phyloP scores from a whole-genome alignment of 805 yeast genomes.

The Jamesozyma hellenica region DNA sequence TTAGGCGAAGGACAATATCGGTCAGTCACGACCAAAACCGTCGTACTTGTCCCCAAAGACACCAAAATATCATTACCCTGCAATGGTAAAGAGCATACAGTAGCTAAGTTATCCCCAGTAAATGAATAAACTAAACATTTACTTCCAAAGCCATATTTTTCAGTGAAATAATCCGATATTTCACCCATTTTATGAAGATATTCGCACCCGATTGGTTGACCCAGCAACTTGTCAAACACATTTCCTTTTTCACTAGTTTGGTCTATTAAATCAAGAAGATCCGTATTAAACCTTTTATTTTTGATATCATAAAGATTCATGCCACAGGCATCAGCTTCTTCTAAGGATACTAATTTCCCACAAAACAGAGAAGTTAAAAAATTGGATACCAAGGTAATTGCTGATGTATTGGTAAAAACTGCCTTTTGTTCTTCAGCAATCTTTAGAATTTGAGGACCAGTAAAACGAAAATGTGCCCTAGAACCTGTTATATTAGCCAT shows the following conservation, averaged over 20 bases:
- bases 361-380: conserved; percentile 64
- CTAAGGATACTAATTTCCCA: conserved; percentile 56
- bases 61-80: conserved; percentile 65
- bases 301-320: conserved; percentile 76
- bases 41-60: conserved; percentile 87
- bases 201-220: conserved; percentile 33
- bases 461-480: conserved; percentile 78
- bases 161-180: conserved; percentile 50
- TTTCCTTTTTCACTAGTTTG: conserved; percentile 12
- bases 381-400: conserved; percentile 68
- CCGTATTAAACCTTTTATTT: conserved; percentile 45
- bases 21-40: conserved; percentile 72
- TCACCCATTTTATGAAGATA: conserved; percentile 35
- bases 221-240: conserved; percentile 28
- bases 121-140: conserved; percentile 60
- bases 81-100: conserved; percentile 73
- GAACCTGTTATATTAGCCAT: conserved; percentile 73
- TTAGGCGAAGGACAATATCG: conserved; percentile 67
- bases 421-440: conserved; percentile 43
- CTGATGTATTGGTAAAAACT: conserved; percentile 43
- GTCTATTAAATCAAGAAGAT: conserved; percentile 37
- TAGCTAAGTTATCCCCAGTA: conserved; percentile 88
- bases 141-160: conserved; percentile 51
- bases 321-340: conserved; percentile 85
- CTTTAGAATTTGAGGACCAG: conserved; percentile 85